These are phyloP conservation scores for Ophiobolus disseminans DNA, from an alignment of 2,329 filamentous ascomycete genomes.

Conservation along the genomic window DNA sequence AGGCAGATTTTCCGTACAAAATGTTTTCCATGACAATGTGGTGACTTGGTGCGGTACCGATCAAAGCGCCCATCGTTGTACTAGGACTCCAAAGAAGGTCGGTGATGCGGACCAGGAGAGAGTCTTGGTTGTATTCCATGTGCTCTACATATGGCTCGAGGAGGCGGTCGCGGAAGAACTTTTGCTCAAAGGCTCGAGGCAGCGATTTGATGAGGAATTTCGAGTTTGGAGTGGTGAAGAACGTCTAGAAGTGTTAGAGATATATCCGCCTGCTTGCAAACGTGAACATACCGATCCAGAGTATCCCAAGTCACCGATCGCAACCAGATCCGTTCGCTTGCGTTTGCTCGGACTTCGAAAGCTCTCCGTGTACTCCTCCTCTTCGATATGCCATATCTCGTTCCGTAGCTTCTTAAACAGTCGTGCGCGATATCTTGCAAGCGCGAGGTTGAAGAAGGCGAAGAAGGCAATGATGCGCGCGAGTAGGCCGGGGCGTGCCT, in stretches of 20 bases:
- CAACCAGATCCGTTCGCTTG: slow-evolving; percentile 54
- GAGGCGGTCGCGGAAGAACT: slow-evolving; percentile 72
- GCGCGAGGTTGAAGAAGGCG: slow-evolving; percentile 58
- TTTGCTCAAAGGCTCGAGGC: slow-evolving; percentile 72
- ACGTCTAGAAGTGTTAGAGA: slow-evolving; percentile 58
- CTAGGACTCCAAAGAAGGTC: slow-evolving; percentile 69
- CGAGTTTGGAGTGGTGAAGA: slow-evolving; percentile 71
- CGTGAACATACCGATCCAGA: slow-evolving; percentile 66
- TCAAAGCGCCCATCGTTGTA: slow-evolving; percentile 64
- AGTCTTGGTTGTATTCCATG: slow-evolving; percentile 66
- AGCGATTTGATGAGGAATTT: slow-evolving; percentile 75
- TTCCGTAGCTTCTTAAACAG: slow-evolving; percentile 61
- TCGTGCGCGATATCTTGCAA: slow-evolving; percentile 56
- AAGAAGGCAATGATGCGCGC: slow-evolving; percentile 62
- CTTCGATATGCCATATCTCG: slow-evolving; percentile 61
- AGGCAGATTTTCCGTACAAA: slow-evolving; percentile 63
- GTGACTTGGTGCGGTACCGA: slow-evolving; percentile 70
- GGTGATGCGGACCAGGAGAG: slow-evolving; percentile 73
- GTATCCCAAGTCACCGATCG: slow-evolving; percentile 74
- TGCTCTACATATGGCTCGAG: slow-evolving; percentile 69
- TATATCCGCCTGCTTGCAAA: not conserved
- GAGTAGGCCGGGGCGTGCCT: slow-evolving; percentile 43
- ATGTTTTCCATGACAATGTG: slow-evolving; percentile 83
- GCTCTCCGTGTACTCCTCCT: slow-evolving; percentile 62
- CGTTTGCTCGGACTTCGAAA: slow-evolving; percentile 55